phyloP scores from a whole-genome alignment of 1,139 yeast species.

The Hansenula sp. region DNA sequence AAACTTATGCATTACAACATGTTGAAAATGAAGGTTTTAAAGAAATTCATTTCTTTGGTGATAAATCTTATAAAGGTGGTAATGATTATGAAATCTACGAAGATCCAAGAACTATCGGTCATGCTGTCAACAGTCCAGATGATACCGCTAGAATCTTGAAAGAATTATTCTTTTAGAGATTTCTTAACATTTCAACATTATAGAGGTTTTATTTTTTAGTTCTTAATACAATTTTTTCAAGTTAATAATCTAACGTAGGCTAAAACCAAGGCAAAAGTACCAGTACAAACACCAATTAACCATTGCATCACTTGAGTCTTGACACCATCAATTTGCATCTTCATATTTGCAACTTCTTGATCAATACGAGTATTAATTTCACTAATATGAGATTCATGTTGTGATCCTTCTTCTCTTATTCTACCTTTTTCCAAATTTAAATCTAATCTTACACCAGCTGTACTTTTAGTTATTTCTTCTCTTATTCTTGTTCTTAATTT shows the following conservation, averaged over 20 bases:
- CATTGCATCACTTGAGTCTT: conserved; percentile 97
- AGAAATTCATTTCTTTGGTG: conserved; percentile 96
- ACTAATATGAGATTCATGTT: conserved; percentile 87
- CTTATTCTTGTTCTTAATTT: conserved; percentile 78
- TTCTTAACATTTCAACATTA: not conserved
- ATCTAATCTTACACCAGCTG: conserved; percentile 87
- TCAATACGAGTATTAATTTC: conserved; percentile 94
- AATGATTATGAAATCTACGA: conserved; percentile 95
- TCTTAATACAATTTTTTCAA: not conserved
- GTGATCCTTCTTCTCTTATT: conserved; percentile 88
- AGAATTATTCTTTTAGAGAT: conserved; percentile 52
- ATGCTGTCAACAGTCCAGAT: conserved; percentile 81
- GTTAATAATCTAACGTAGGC: conserved; percentile 87
- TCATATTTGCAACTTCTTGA: conserved; percentile 91
- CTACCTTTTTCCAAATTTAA: conserved; percentile 92
- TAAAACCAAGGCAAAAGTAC: conserved; percentile 89
- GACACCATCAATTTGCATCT: conserved; percentile 89
- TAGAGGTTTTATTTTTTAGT: not conserved
- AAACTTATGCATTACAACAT: conserved; percentile 95
- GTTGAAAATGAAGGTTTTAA: conserved; percentile 80
- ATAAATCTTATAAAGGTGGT: conserved; percentile 96
- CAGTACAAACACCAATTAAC: conserved; percentile 97
- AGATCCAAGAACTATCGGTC: conserved; percentile 93
- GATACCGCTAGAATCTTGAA: conserved; percentile 85
- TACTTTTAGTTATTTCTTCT: conserved; percentile 88